phyloP scores from a whole-genome alignment of 352 stramenopile genomes.

The Pythium apleroticum region DNA sequence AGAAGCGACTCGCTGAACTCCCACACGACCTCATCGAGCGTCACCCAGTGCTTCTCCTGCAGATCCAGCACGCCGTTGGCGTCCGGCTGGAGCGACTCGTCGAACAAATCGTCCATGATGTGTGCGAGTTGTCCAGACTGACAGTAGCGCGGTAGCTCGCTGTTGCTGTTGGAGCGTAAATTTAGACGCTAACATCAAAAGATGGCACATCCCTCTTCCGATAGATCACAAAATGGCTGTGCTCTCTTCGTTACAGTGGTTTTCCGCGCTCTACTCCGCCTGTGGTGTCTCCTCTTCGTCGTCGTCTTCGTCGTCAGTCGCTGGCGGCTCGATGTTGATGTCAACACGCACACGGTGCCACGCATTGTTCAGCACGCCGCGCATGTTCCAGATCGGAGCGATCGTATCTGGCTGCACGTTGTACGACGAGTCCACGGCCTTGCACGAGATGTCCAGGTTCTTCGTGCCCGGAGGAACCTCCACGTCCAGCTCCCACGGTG shows the following conservation, averaged over 20 bases:
- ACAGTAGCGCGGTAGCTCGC: too few relatives aligned
- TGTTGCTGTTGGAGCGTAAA: background rate
- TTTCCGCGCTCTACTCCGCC: background rate
- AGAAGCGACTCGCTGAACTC: constrained; percentile 60
- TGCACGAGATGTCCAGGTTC: constrained; percentile 90
- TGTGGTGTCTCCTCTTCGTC: constrained; percentile 32
- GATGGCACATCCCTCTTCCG: background rate
- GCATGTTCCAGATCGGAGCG: constrained; percentile 97
- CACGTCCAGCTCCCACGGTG: constrained; percentile 94
- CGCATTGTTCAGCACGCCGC: constrained; percentile 96
- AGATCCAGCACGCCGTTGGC: constrained; percentile 72
- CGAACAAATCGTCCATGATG: constrained; percentile 74
- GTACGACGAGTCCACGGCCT: constrained; percentile 94
- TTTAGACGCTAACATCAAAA: constrained; percentile 2
- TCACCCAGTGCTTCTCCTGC: constrained; percentile 79
- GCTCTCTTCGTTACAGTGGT: background rate
- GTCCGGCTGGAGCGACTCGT: constrained; percentile 58
- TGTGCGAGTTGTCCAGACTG: background rate
- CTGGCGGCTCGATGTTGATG: constrained; percentile 26
- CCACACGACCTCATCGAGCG: constrained; percentile 79
- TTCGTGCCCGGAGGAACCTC: constrained; percentile 80
- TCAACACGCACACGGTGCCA: constrained; percentile 91
- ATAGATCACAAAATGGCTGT: background rate
- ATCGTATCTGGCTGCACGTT: constrained; percentile 97
- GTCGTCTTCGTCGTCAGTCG: constrained; percentile 41